phyloP scores from a whole-genome alignment of 768 basidiomycete genomes.

The Boletus bicolor region DNA sequence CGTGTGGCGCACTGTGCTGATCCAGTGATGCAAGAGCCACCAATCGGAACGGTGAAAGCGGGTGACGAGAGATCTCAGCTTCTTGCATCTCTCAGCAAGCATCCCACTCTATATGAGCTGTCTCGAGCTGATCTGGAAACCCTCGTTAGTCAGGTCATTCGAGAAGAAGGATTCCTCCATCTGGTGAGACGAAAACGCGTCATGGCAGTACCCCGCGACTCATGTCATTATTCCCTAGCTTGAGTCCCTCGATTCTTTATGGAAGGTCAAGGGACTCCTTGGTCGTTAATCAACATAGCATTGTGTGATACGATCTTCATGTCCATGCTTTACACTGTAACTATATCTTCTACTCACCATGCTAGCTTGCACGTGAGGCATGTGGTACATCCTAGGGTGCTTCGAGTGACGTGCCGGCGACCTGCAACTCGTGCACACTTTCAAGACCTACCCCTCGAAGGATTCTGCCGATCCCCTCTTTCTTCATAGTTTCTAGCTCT shows the following conservation, averaged over 20 bases:
- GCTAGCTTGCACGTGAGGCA: background rate
- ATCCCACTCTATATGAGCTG: constrained; percentile 51
- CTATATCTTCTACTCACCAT: background rate
- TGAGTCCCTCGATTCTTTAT: constrained; percentile 51
- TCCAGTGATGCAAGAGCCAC: constrained; percentile 1
- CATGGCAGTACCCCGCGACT: constrained; percentile 3
- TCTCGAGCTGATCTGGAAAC: constrained; percentile 50
- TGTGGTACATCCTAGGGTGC: constrained; percentile 20
- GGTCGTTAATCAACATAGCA: constrained; percentile 13
- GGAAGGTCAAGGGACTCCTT: constrained; percentile 44
- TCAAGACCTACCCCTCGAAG: constrained; percentile 60
- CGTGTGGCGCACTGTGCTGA: constrained; percentile 9
- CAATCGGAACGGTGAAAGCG: constrained; percentile 2
- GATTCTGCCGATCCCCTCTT: constrained; percentile 60
- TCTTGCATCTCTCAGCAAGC: constrained; percentile 41
- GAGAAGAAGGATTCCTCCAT: constrained; percentile 72
- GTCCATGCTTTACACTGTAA: background rate
- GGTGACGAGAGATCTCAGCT: constrained; percentile 21
- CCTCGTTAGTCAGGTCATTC: constrained; percentile 57
- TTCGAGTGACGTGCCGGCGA: constrained; percentile 45
- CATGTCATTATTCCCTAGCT: constrained; percentile 39
- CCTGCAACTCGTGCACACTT: constrained; percentile 67
- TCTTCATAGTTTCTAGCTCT: constrained; percentile 67
- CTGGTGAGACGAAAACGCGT: constrained; percentile 48
- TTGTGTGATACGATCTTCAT: background rate